Evolutionary conservation across 805 yeast genomes (phyloP).

Genomic region (Suhomyces tanzawaensis): DNA sequence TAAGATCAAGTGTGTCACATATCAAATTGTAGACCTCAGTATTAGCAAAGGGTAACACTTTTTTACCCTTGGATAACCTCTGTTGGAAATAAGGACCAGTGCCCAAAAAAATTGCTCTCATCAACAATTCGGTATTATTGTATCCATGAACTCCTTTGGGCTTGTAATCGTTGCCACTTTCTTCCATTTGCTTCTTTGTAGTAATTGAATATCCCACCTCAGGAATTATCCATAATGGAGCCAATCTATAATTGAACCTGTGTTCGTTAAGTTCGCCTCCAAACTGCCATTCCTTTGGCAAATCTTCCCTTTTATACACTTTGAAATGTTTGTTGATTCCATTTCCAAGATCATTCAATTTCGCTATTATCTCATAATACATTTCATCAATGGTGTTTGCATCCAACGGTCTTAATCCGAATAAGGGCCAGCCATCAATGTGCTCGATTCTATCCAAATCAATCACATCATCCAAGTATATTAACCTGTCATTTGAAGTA

Average conservation of each 20-base stretch:
- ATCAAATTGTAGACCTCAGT: conserved; percentile 70
- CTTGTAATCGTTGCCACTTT: conserved; percentile 46
- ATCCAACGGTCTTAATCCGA: conserved; percentile 62
- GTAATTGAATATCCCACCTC: conserved; percentile 75
- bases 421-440: conserved; percentile 83
- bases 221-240: conserved; percentile 86
- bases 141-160: conserved; percentile 86
- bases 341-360: conserved; percentile 22
- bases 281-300: conserved; percentile 54
- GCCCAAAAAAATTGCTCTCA: conserved; percentile 81
- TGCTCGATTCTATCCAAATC: conserved; percentile 55
- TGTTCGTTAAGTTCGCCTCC: conserved; percentile 39
- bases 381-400: conserved; percentile 43
- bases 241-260: conserved; percentile 58
- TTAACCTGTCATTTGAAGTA: conserved; percentile 63
- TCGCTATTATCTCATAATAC: conserved; percentile 38
- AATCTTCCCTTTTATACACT: conserved; percentile 53
- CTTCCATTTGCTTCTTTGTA: conserved; percentile 55
- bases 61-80: conserved; percentile 27
- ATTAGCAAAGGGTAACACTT: conserved; percentile 65
- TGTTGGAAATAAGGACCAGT: conserved; percentile 72
- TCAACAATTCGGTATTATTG: conserved; percentile 68
- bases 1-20: conserved; percentile 56
- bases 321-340: conserved; percentile 31
- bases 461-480: conserved; percentile 71